phyloP scores from a whole-genome alignment of 2,329 filamentous ascomycete species.

The Stemphylium vesicarium region DNA sequence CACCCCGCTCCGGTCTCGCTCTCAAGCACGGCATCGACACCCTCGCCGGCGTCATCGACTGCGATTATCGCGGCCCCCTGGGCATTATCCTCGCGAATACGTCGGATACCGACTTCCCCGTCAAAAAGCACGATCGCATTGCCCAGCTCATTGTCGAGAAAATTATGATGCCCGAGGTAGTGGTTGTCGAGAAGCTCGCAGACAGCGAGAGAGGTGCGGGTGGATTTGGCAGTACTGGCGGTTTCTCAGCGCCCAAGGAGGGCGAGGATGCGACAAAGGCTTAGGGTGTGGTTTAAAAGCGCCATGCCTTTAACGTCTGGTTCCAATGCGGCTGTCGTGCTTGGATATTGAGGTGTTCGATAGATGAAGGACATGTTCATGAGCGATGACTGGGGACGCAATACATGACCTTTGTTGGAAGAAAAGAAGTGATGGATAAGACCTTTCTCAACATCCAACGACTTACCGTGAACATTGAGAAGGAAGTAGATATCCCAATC shows the following conservation, averaged over 20 bases:
- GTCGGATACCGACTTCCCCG: conserved; percentile 76
- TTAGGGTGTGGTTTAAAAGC: not conserved
- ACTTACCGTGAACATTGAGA: too few species aligned
- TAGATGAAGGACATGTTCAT: too few species aligned
- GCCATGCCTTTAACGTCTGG: too few species aligned
- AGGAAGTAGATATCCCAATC: too few species aligned
- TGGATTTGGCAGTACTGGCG: conserved; percentile 55
- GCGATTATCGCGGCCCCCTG: conserved; percentile 92
- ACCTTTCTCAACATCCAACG: too few species aligned
- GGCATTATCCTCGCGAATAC: conserved; percentile 97
- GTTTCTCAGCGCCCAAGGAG: conserved; percentile 23
- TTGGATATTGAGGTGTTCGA: too few species aligned
- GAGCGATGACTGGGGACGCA: too few species aligned
- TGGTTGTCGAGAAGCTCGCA: conserved; percentile 87
- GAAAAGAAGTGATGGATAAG: too few species aligned
- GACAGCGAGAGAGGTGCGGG: conserved; percentile 90
- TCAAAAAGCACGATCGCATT: conserved; percentile 86
- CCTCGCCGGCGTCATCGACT: conserved; percentile 95
- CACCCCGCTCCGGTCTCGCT: conserved; percentile 88
- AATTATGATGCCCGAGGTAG: conserved; percentile 90
- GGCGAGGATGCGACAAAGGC: not conserved
- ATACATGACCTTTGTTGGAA: too few species aligned
- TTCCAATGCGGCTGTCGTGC: too few species aligned
- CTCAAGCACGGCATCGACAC: conserved; percentile 96
- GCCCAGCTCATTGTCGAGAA: conserved; percentile 94